These are phyloP conservation scores for Pyrenopolyporus hunteri DNA, from an alignment of 495 filamentous ascomycete genomes.

Conservation along the genomic window DNA sequence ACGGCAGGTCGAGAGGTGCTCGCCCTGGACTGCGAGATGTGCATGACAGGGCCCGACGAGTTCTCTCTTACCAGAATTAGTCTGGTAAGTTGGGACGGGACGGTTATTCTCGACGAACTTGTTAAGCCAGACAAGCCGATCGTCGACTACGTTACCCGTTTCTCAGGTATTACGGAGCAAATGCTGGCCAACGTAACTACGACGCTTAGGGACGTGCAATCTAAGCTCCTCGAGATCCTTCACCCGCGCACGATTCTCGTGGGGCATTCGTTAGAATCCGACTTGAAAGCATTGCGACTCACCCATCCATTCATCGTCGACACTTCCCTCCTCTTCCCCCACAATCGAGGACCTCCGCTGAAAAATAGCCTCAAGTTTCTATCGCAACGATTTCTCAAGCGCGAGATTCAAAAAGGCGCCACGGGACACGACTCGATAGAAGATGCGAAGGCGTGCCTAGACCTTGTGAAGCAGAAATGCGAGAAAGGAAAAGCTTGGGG, in stretches of 20 bases:
- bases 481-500: conserved; percentile 88
- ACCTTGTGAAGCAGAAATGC: conserved; percentile 93
- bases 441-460: conserved; percentile 86
- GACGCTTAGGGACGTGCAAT: conserved; percentile 82
- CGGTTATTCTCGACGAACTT: conserved; percentile 81
- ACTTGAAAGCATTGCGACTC: conserved; percentile 80
- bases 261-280: conserved; percentile 91
- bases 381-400: conserved; percentile 75
- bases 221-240: conserved; percentile 72
- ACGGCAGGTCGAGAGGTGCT: conserved; percentile 83
- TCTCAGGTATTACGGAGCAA: conserved; percentile 86
- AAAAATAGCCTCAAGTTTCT: conserved; percentile 86
- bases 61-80: conserved; percentile 88
- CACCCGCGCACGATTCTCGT: conserved; percentile 79
- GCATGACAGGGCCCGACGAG: conserved; percentile 73
- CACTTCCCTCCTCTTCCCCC: conserved; percentile 81
- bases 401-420: conserved; percentile 75
- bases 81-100: conserved; percentile 83
- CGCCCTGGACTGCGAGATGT: conserved; percentile 97
- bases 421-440: conserved; percentile 88
- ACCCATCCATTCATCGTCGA: conserved; percentile 94
- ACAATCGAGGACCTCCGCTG: conserved; percentile 51
- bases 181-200: conserved; percentile 83
- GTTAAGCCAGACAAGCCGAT: conserved; percentile 89
- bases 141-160: conserved; percentile 86